Conservation (phyloP, 257 asterid species). For the Solanum chilense region DNA sequence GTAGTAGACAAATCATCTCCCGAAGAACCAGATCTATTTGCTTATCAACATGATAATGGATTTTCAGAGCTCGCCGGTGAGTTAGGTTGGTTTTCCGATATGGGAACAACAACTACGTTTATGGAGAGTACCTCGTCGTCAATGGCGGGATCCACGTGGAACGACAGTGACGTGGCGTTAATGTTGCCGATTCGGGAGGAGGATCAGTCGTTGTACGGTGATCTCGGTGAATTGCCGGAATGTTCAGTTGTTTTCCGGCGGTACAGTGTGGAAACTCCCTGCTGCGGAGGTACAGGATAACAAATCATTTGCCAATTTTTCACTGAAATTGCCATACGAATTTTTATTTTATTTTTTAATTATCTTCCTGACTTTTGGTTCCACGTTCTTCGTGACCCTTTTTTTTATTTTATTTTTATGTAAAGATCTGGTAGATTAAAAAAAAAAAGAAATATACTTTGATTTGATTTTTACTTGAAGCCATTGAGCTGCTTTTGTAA, state of each 20-base stretch:
- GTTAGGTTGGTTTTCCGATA: conserved; percentile 54
- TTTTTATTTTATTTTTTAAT: not conserved
- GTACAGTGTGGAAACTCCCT: conserved; percentile 22
- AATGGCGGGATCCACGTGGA: conserved; percentile 44
- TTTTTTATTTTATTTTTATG: not conserved
- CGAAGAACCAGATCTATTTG: conserved; percentile 25
- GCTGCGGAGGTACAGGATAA: conserved; percentile 28
- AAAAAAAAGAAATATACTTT: not conserved
- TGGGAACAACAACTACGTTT: conserved; percentile 38
- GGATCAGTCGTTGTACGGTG: conserved; percentile 63
- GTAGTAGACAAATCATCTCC: not conserved
- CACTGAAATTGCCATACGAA: not conserved
- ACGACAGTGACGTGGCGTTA: conserved; percentile 25
- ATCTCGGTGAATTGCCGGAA: conserved; percentile 78
- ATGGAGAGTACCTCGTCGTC: conserved; percentile 27
- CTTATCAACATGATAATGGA: conserved; percentile 20
- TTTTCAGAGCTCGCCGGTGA: conserved; percentile 51
- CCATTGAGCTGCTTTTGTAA: not conserved
- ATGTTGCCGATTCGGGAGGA: conserved; percentile 57
- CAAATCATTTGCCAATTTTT: not conserved
- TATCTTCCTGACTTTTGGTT: not conserved
- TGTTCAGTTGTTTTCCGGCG: conserved; percentile 54
- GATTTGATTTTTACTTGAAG: not conserved
- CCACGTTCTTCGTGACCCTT: not conserved
- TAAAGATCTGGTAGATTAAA: not conserved